A percentile compares a stretch with the other conserved stretches of the same genome.
Conservation (phyloP, 768 basidiomycete genomes). For the Leccinellum luteum region DNA sequence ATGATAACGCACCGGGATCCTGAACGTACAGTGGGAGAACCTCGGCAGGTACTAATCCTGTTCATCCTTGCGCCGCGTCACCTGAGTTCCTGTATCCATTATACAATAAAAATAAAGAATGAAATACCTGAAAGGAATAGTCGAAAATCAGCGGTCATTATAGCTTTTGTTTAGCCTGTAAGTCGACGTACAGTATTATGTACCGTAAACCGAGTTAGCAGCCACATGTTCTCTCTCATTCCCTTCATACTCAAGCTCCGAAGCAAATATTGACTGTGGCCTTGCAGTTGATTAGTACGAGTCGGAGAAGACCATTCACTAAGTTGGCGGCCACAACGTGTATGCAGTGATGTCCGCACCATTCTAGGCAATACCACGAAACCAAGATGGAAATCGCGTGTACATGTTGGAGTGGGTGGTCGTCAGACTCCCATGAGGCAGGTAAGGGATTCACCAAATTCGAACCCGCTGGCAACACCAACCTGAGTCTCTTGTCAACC, state of each 20-base stretch:
- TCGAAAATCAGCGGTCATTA: neutral
- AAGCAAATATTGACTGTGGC: neutral
- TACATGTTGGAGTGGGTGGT: constrained; percentile 1
- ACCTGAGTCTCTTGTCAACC: neutral
- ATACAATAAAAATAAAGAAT: neutral
- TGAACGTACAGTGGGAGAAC: neutral
- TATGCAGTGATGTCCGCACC: neutral
- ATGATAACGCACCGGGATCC: neutral
- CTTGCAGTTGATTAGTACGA: neutral
- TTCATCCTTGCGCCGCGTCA: neutral
- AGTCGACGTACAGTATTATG: neutral
- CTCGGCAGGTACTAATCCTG: neutral
- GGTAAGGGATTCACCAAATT: constrained; percentile 3
- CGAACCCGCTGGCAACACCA: neutral
- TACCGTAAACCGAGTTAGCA: neutral
- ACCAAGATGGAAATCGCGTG: constrained; percentile 16
- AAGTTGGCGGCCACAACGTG: no score
- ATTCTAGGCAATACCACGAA: neutral
- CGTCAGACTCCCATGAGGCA: constrained; percentile 15
- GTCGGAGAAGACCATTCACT: neutral
- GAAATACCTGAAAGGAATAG: neutral
- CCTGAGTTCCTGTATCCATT: neutral
- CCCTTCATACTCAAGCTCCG: neutral
- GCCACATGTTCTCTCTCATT: neutral
- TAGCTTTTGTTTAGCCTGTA: neutral